A percentile compares a stretch with the other conserved stretches of the same genome.
Evolutionary conservation across 768 basidiomycete species (phyloP).

Genomic region (Amylocystis lapponica): DNA sequence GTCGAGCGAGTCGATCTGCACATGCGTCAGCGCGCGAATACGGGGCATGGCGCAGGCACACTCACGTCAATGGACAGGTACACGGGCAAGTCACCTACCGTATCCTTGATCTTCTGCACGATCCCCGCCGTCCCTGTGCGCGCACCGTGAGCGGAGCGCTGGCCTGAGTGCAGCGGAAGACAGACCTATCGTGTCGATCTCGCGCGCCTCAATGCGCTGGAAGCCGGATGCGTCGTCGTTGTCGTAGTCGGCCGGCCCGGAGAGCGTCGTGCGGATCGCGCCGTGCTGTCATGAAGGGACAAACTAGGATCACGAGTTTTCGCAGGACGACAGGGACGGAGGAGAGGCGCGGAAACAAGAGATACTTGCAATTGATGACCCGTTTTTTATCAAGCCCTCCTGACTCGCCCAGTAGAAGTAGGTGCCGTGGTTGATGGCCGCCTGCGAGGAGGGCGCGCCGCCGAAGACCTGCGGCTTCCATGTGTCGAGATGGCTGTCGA

Average conservation of each 20-base stretch:
- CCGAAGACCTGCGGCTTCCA: conserved; percentile 76
- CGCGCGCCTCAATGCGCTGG: conserved; percentile 75
- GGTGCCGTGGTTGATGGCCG: conserved; percentile 80
- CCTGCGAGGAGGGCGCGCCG: conserved; percentile 64
- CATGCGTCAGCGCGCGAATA: background rate
- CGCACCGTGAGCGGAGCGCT: background rate
- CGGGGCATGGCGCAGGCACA: conserved; percentile 5
- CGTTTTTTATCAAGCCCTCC: conserved; percentile 75
- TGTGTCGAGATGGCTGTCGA: conserved; percentile 80
- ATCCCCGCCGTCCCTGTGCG: conserved; percentile 63
- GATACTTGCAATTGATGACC: conserved; percentile 79
- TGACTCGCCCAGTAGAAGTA: conserved; percentile 89
- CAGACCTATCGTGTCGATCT: conserved; percentile 76
- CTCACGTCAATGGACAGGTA: conserved; percentile 76
- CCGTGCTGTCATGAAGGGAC: conserved; percentile 58
- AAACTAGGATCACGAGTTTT: conserved; percentile 73
- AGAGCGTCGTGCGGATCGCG: conserved; percentile 80
- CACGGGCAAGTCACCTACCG: conserved; percentile 68
- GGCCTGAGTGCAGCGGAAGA: background rate
- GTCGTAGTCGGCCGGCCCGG: conserved; percentile 68
- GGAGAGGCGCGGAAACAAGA: conserved; percentile 16
- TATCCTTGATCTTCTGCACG: conserved; percentile 71
- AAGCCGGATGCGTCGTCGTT: conserved; percentile 80
- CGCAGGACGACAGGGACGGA: conserved; percentile 15
- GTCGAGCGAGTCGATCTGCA: conserved; percentile 72